These are phyloP conservation scores for Cnidoscolus chayamansa DNA, from an alignment of 441 rosid genomes.

Conservation along the genomic window DNA sequence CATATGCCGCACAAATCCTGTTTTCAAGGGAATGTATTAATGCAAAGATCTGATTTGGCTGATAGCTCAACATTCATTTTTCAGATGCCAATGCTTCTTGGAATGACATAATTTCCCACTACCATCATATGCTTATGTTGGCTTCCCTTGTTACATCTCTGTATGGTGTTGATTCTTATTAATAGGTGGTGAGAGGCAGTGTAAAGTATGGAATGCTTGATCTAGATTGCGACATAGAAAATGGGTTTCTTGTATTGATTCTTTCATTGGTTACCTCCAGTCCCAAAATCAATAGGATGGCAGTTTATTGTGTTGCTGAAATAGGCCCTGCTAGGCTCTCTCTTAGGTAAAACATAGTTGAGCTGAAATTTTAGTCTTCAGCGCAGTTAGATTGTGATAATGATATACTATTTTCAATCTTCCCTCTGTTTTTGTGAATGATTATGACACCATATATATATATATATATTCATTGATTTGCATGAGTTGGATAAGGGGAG, in stretches of 20 bases:
- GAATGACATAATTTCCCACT: conserved; percentile 23
- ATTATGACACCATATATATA: conserved; percentile 14
- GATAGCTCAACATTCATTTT: conserved; percentile 23
- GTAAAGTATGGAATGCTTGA: conserved; percentile 24
- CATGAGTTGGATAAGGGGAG: conserved; percentile 20
- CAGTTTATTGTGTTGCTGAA: conserved; percentile 20
- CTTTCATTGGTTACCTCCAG: conserved; percentile 37
- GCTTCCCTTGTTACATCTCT: conserved; percentile 12
- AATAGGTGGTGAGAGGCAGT: conserved; percentile 23
- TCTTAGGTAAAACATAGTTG: conserved; percentile 28
- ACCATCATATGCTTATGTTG: conserved; percentile 22
- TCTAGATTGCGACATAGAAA: conserved; percentile 19
- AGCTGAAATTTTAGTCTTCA: conserved; percentile 44
- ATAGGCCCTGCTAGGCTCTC: conserved; percentile 23
- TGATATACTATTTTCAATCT: not conserved
- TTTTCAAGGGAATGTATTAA: conserved; percentile 97
- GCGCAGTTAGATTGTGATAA: conserved; percentile 35
- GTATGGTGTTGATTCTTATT: conserved; percentile 16
- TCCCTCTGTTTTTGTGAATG: conserved; percentile 10
- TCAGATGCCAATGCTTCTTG: conserved; percentile 15
- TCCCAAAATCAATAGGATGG: conserved; percentile 26
- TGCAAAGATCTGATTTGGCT: conserved; percentile 11
- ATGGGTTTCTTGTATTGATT: conserved; percentile 37
- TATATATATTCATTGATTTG: conserved; percentile 25
- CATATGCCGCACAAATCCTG: conserved; percentile 96